Conservation (phyloP, 176 grass and related monocot genomes). For the Zoysia pacifica region DNA sequence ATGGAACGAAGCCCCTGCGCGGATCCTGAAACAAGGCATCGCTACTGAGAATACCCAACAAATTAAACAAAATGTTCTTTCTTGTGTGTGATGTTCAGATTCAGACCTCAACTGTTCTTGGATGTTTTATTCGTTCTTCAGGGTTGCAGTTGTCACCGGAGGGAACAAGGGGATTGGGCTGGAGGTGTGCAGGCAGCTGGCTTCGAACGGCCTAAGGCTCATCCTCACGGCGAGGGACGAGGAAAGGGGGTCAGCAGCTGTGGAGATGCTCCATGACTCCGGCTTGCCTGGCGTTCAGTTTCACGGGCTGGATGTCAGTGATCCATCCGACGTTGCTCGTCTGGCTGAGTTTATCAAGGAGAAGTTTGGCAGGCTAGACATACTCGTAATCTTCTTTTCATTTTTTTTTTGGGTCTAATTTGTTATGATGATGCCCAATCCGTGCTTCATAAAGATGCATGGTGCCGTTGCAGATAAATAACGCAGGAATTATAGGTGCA, state of each 20-base stretch:
- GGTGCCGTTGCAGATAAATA: constrained; percentile 39
- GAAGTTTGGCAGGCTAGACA: constrained; percentile 59
- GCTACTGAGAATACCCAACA: too few species aligned
- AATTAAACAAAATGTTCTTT: neutral
- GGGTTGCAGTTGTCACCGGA: constrained; percentile 64
- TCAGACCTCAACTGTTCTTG: neutral
- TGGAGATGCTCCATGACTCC: constrained; percentile 22
- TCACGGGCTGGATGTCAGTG: constrained; percentile 48
- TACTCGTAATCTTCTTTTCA: constrained; percentile 11
- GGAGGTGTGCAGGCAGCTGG: constrained; percentile 54
- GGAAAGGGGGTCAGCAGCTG: constrained; percentile 37
- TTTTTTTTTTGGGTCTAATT: too few species aligned
- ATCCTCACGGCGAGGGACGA: constrained; percentile 58
- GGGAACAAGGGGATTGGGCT: constrained; percentile 60
- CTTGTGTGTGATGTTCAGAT: neutral
- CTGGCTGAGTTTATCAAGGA: constrained; percentile 45
- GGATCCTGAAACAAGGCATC: constrained; percentile 23
- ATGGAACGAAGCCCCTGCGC: constrained; percentile 22
- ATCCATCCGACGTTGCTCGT: constrained; percentile 25
- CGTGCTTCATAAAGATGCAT: neutral
- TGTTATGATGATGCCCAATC: too few species aligned
- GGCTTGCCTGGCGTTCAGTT: constrained; percentile 35
- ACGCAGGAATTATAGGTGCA: constrained; percentile 40
- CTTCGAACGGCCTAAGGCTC: constrained; percentile 39
- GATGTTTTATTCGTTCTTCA: neutral